phyloP scores from a whole-genome alignment of 208 protist genomes.

The Trypanosoma scelopori region DNA sequence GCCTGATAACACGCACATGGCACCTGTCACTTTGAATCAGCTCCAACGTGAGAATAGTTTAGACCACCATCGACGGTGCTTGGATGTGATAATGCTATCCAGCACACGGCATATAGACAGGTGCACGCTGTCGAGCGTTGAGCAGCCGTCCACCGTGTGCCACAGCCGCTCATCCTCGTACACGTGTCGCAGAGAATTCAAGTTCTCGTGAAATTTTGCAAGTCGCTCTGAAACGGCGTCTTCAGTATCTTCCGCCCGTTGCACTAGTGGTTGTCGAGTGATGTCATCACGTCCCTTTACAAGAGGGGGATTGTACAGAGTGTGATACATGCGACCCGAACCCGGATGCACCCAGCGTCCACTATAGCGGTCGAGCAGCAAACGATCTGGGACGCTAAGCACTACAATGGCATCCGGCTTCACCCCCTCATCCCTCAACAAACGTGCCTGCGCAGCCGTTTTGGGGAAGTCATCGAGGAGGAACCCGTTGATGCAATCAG shows the following conservation, averaged over 20 bases:
- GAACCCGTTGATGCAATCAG: slow-evolving; percentile 88
- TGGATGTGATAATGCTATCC: slow-evolving; percentile 52
- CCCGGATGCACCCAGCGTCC: slow-evolving; percentile 84
- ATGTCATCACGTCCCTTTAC: slow-evolving; percentile 86
- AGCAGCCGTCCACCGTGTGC: slow-evolving; percentile 60
- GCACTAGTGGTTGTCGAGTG: slow-evolving; percentile 88
- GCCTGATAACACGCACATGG: not conserved
- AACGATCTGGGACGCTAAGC: slow-evolving; percentile 69
- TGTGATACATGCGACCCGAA: slow-evolving; percentile 92
- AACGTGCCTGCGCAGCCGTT: slow-evolving; percentile 64
- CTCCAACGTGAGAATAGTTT: slow-evolving; percentile 44
- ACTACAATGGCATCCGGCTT: slow-evolving; percentile 63
- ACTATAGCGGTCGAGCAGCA: slow-evolving; percentile 73
- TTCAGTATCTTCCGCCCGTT: slow-evolving; percentile 87
- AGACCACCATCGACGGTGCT: slow-evolving; percentile 18
- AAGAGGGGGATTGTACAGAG: slow-evolving; percentile 88
- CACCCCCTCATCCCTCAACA: slow-evolving; percentile 59
- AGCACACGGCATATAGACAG: slow-evolving; percentile 73
- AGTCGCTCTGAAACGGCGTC: slow-evolving; percentile 84
- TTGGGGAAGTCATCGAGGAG: slow-evolving; percentile 89
- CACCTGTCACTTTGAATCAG: slow-evolving; percentile 18
- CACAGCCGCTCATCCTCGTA: slow-evolving; percentile 58
- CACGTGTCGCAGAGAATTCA: slow-evolving; percentile 69
- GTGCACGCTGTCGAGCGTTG: slow-evolving; percentile 67
- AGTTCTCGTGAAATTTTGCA: slow-evolving; percentile 68